Conservation (phyloP, 176 grass and related monocot species). For the Secale cereale region DNA sequence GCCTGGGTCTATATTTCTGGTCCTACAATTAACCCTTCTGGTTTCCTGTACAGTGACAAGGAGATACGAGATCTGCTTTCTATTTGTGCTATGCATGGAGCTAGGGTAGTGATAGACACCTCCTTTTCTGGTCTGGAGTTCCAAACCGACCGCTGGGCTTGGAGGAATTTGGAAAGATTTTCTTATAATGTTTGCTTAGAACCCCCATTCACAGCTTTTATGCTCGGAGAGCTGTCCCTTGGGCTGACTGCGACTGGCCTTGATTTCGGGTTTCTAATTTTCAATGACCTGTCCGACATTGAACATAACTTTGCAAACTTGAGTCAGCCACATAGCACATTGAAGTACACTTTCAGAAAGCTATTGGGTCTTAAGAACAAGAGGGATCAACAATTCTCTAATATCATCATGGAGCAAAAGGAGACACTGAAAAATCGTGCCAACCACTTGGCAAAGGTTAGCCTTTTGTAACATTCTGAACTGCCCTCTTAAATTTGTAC, state of each 20-base stretch:
- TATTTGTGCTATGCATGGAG: constrained; percentile 63
- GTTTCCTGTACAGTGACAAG: constrained; percentile 66
- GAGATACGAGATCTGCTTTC: constrained; percentile 66
- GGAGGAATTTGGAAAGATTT: constrained; percentile 56
- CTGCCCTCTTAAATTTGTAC: neutral
- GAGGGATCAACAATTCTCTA: constrained; percentile 34
- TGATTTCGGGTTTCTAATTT: constrained; percentile 84
- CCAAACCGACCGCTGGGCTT: constrained; percentile 45
- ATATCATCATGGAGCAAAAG: constrained; percentile 57
- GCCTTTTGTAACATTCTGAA: constrained; percentile 9
- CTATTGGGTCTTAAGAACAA: constrained; percentile 56
- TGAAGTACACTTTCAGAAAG: constrained; percentile 76
- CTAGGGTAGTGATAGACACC: constrained; percentile 82
- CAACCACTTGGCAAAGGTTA: constrained; percentile 50
- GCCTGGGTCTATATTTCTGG: constrained; percentile 90
- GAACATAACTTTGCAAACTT: constrained; percentile 60
- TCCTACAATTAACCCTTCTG: constrained; percentile 85
- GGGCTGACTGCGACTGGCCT: constrained; percentile 59
- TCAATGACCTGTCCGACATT: constrained; percentile 33
- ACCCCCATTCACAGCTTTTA: constrained; percentile 35
- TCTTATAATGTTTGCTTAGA: constrained; percentile 18
- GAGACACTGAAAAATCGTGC: constrained; percentile 45
- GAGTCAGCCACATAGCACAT: constrained; percentile 59
- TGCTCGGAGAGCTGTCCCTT: constrained; percentile 80
- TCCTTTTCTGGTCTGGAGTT: constrained; percentile 91